Evolutionary conservation across 441 rosid genomes (phyloP).

Genomic region (Brassica balearica): DNA sequence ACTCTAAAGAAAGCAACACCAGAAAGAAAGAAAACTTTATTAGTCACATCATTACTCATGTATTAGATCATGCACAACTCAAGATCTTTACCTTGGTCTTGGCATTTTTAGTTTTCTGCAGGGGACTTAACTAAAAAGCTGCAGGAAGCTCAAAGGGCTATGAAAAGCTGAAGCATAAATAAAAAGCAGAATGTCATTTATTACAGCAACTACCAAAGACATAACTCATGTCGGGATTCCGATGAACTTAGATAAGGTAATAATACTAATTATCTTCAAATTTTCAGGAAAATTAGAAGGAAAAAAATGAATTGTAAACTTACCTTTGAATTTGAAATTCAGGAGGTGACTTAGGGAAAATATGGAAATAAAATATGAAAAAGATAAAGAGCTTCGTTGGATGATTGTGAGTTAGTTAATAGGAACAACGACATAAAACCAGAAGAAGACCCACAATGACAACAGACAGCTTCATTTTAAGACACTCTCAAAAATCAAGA

Average conservation of each 20-base stretch:
- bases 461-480: constrained; percentile 35
- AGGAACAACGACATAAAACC: constrained; percentile 27
- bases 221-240: constrained; percentile 25
- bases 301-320: neutral
- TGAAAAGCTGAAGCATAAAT: constrained; percentile 20
- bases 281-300: neutral
- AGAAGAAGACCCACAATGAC: constrained; percentile 4
- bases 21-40: neutral
- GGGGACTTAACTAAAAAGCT: constrained; percentile 12
- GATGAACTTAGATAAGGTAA: neutral
- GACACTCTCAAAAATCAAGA: constrained; percentile 42
- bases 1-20: constrained; percentile 50
- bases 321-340: constrained; percentile 29
- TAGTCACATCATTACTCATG: neutral
- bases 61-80: neutral
- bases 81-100: constrained; percentile 63
- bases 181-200: constrained; percentile 31
- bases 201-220: constrained; percentile 32
- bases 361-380: neutral
- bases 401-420: constrained; percentile 29
- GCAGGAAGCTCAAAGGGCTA: constrained; percentile 35
- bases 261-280: neutral
- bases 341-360: constrained; percentile 18
- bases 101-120: constrained; percentile 51
- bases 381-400: constrained; percentile 21